Evolutionary conservation across 1,284 basidiomycete species (phyloP), one percentile per base, ranked within the genome.

Genomic region (Mycena sp.): DNA sequence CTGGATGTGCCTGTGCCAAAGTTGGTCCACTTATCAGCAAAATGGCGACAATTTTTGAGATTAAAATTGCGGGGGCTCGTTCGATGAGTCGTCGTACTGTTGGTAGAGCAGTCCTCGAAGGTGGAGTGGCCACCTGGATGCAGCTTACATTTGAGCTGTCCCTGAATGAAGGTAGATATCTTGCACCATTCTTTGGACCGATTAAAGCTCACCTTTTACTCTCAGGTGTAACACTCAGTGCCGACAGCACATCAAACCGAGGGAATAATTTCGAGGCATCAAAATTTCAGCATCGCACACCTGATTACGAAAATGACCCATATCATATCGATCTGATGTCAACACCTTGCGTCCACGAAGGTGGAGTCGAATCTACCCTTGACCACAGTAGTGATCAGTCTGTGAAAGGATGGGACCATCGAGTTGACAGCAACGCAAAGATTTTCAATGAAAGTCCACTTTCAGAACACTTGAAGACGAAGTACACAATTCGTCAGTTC

Each of bases 41-140:
- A 4, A 46, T 61, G 21, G 59, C 26, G 43, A 9, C 6, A 0
- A 44, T 56, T 9, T 63, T 63, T 16, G 61, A 55, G 1, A 29
- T 63, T 2, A 17, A 54, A 0, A 38, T 64, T n/a, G 45, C 30
- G n/a, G 17, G 35, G 6, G 40, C 17, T 0, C 26, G 46, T 1
- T 48, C 21, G 1, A 61, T 68, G 59, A 63, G 62, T 21, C 41
- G 62, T 0, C 49, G 69, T 3, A 68, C 67, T 1, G 67, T 70
- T 4, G 21, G 43, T 1, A 17, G 59, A 4, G 51, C 56, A 10
- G 46, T 66, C 26, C 43, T 63, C 23, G 67, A 70, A 32, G 69
- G 64, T 4, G 50, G 48, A 1, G 54, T 70, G 1, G 63, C 64
- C 1, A 52, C 52, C 0, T 56, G 60, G 25, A 49, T 70, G 1